A percentile compares a stretch with the other conserved stretches of the same genome.
These are phyloP conservation scores for Achlya hypogyna DNA, from an alignment of 352 stramenopile genomes.

Conservation along the genomic window DNA sequence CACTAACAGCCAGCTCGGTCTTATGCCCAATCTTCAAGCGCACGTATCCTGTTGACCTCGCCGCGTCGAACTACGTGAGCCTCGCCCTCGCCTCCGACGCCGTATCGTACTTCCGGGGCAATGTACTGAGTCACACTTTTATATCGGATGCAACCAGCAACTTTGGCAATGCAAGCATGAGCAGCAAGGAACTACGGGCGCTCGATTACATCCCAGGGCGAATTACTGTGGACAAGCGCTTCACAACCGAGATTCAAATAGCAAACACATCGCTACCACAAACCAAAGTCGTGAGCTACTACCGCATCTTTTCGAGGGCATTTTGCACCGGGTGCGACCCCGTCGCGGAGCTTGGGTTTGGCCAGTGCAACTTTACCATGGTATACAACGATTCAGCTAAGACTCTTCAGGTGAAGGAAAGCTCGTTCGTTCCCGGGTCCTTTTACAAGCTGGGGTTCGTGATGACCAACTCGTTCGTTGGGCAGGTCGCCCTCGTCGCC, in stretches of 20 bases:
- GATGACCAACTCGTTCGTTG: neutral
- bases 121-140: neutral
- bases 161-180: neutral
- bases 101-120: neutral
- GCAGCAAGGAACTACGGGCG: neutral
- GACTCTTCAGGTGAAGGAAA: neutral
- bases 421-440: neutral
- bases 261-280: neutral
- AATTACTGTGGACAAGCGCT: neutral
- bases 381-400: neutral
- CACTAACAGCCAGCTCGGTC: neutral
- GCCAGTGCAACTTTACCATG: neutral
- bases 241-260: neutral
- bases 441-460: neutral
- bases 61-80: neutral
- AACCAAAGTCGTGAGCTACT: neutral
- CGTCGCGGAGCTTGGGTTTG: neutral
- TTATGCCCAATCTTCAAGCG: neutral
- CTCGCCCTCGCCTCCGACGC: neutral
- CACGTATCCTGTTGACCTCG: constrained; percentile 1
- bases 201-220: neutral
- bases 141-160: neutral
- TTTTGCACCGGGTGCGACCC: constrained; percentile 3
- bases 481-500: neutral
- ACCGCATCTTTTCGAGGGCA: neutral